Conservation (phyloP, 208 protist genomes). For the Leptomonas pyrrhocoris region DNA sequence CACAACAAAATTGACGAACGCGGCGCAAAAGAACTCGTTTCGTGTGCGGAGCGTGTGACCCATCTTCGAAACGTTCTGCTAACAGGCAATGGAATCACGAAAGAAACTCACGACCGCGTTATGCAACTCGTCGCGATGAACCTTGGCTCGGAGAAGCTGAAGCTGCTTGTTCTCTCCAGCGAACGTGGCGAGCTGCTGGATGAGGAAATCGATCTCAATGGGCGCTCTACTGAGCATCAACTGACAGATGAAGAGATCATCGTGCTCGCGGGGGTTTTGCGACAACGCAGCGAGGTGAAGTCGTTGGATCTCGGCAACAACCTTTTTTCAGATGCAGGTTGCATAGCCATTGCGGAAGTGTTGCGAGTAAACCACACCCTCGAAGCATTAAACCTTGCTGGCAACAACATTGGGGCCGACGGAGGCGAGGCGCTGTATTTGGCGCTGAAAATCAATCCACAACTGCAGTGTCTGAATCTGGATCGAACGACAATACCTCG, state of each 20-base stretch:
- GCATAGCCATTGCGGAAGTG: conserved; percentile 73
- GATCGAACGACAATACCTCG: conserved; percentile 61
- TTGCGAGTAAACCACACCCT: conserved; percentile 78
- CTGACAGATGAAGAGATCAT: conserved; percentile 75
- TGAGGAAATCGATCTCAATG: conserved; percentile 73
- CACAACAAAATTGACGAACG: conserved; percentile 76
- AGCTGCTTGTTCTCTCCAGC: conserved; percentile 56
- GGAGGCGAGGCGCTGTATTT: conserved; percentile 78
- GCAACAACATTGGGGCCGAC: conserved; percentile 70
- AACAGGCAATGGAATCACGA: conserved; percentile 59
- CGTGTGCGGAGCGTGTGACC: conserved; percentile 44
- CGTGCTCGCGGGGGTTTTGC: conserved; percentile 61
- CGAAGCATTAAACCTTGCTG: conserved; percentile 72
- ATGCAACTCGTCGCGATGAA: conserved; percentile 75
- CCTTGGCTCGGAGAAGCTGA: conserved; percentile 64
- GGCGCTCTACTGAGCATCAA: conserved; percentile 36
- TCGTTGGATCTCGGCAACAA: conserved; percentile 81
- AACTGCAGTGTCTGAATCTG: conserved; percentile 67
- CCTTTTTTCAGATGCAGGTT: conserved; percentile 70
- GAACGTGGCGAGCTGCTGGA: conserved; percentile 43
- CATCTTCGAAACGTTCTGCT: conserved; percentile 51
- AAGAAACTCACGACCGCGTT: conserved; percentile 46
- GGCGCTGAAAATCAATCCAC: conserved; percentile 79
- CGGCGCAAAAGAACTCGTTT: conserved; percentile 54
- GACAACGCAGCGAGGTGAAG: conserved; percentile 45